Base-by-base conservation (phyloP, 1,284 basidiomycete genomes). In the Malassezia pachydermatis region DNA sequence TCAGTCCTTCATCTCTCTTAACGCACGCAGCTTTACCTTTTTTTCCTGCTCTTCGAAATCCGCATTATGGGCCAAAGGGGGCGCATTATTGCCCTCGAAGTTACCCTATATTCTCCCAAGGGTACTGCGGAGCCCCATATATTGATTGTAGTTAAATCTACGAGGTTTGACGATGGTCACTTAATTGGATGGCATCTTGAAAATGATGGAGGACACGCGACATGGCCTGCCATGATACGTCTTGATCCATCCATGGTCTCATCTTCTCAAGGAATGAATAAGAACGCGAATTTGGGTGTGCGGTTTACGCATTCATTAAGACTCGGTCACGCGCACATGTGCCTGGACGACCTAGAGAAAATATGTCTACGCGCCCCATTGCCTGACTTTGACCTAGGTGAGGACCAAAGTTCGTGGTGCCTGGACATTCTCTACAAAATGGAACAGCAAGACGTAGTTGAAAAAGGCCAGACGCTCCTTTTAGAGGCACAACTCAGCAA, bases 131-230 rank as follows among this genome's bases (percentile, higher is more conserved):
- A n/a, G n/a, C n/a, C n/a, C 5, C 51, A 35, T 19, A 33, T 42
- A 29, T 20, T 49, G 36, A 48, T 54, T 25, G 46, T 22, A 5
- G 42, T 49, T 4, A 54, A 45, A 42, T 48, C 46, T 14, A 54
- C 51, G 2, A 30, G 51, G 4, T 54, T 48, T 41, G 51, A 54
- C 20, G 51, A 54, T n/a, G 51, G 51, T 1, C 46, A 48, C 41
- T 16, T 40, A 5, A 54, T 38, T 11, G 45, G 41, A 5, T 54
- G 46, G 45, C 30, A 29, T 34, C 9, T 54, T 25, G 39, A 54
- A 23, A 29, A 48, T 17, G 30, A 49, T 19, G 35, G 35, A 16
- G 19, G 6, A 2, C 33, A 48, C n/a, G 19, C 36, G 5, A 48
- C 28, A 28, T 54, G 46, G 46, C 51, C 51, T 2, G 28, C 37